A percentile compares a stretch with the other conserved stretches of the same genome.
phyloP scores from a whole-genome alignment of 345 rosid species.

The Camelina laxa region DNA sequence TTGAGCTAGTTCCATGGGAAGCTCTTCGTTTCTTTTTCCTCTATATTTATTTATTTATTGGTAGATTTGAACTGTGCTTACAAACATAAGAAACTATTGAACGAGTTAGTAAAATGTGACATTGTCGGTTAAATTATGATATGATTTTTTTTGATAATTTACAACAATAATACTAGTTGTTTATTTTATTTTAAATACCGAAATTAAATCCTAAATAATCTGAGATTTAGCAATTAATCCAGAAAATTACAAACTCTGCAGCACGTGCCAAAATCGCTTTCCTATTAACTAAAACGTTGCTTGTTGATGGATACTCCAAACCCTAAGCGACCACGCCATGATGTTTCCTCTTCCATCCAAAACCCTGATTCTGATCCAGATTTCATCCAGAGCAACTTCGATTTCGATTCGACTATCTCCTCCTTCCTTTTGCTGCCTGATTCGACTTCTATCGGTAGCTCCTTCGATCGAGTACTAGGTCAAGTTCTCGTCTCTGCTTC shows the following conservation, averaged over 20 bases:
- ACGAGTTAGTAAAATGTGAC: background rate
- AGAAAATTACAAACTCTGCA: background rate
- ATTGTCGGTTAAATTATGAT: background rate
- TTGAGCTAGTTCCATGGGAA: background rate
- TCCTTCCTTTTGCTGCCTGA: background rate
- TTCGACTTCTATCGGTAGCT: slow-evolving; percentile 50
- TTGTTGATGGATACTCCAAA: slow-evolving; percentile 3
- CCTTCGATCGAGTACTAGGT: slow-evolving; percentile 66
- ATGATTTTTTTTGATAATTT: no score
- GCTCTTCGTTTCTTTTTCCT: background rate
- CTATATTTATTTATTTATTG: background rate
- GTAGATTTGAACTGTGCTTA: slow-evolving; percentile 1
- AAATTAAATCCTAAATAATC: no score
- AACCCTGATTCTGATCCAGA: background rate
- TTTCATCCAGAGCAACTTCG: background rate
- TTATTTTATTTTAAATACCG: no score
- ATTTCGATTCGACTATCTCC: slow-evolving; percentile 10
- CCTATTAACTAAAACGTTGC: background rate
- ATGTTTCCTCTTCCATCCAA: background rate
- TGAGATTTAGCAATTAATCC: background rate
- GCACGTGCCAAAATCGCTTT: background rate
- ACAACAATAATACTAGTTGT: no score
- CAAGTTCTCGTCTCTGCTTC: slow-evolving; percentile 41
- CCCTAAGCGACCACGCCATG: slow-evolving; percentile 9
- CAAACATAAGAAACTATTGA: background rate